phyloP scores from a whole-genome alignment of 78 protist genomes.

The Dictyostelium intermedium region DNA sequence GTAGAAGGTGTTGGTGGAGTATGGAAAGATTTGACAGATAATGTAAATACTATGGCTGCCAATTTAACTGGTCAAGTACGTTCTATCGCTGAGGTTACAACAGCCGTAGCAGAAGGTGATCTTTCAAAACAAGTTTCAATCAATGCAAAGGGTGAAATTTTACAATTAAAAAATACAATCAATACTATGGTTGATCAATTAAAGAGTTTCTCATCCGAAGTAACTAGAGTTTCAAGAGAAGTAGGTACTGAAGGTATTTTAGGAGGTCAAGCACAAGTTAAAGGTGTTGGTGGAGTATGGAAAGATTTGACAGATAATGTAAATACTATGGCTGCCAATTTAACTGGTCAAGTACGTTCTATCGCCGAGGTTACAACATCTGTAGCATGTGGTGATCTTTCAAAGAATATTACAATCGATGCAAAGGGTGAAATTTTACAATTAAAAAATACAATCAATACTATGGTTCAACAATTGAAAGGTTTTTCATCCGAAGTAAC shows the following conservation, averaged over 20 bases:
- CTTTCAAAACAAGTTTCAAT: conserved; percentile 53
- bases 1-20: conserved; percentile 43
- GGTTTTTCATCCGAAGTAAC: conserved; percentile 68
- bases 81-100: conserved; percentile 50
- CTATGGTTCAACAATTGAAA: conserved; percentile 76
- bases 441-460: conserved; percentile 54
- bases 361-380: conserved; percentile 65
- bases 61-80: conserved; percentile 53
- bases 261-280: conserved; percentile 65
- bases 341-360: conserved; percentile 60
- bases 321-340: conserved; percentile 70
- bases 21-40: conserved; percentile 69
- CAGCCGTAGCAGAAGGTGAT: conserved; percentile 58
- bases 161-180: conserved; percentile 55
- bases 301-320: conserved; percentile 65
- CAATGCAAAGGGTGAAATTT: conserved; percentile 54
- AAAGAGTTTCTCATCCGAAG: conserved; percentile 17
- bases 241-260: conserved; percentile 77
- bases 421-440: conserved; percentile 55
- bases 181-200: conserved; percentile 68
- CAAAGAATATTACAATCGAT: conserved; percentile 60
- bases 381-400: conserved; percentile 65
- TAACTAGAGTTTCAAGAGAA: conserved; percentile 51
- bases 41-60: conserved; percentile 65
- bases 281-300: conserved; percentile 77